These are phyloP conservation scores for Starmera stellimalicola DNA, from an alignment of 1,139 yeast genomes.

Conservation along the genomic window DNA sequence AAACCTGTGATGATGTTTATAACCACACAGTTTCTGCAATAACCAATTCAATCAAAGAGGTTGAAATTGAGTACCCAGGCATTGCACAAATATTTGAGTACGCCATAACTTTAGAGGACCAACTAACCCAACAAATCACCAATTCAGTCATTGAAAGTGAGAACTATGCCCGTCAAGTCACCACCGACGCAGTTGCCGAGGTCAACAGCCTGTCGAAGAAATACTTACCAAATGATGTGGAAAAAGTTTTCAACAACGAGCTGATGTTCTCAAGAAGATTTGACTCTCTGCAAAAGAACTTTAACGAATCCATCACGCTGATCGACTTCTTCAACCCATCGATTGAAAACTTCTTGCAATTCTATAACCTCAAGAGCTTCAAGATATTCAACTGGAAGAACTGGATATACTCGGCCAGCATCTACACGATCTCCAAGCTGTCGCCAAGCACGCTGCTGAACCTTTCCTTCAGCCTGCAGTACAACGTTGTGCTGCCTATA, in stretches of 20 bases:
- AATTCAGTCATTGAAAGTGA: conserved; percentile 62
- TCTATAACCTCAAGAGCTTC: conserved; percentile 16
- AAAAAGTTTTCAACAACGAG: conserved; percentile 63
- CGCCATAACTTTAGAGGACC: conserved; percentile 59
- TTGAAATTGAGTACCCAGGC: conserved; percentile 51
- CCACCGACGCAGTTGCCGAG: conserved; percentile 49
- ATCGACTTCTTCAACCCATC: conserved; percentile 57
- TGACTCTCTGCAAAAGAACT: conserved; percentile 52
- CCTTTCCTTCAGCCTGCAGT: conserved; percentile 19
- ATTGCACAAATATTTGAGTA: conserved; percentile 59
- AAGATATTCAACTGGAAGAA: conserved; percentile 17
- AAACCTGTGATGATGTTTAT: conserved; percentile 48
- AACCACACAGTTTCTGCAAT: conserved; percentile 50
- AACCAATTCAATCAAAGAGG: conserved; percentile 39
- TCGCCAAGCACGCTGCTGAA: too few relatives aligned
- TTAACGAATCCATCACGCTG: conserved; percentile 51
- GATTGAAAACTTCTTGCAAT: conserved; percentile 53
- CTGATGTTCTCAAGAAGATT: conserved; percentile 76
- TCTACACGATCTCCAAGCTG: conserved; percentile 22
- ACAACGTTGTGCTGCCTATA: conserved; percentile 24
- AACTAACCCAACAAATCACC: conserved; percentile 55
- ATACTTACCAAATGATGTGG: conserved; percentile 47
- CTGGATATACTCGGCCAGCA: conserved; percentile 25
- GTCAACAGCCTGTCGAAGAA: conserved; percentile 45
- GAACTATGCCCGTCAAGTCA: conserved; percentile 50